Percentiles rank a stretch among this genome's conserved stretches.
These are phyloP conservation scores for Panicum miliaceum DNA, from an alignment of 176 grass and related monocot genomes.

Conservation along the genomic window DNA sequence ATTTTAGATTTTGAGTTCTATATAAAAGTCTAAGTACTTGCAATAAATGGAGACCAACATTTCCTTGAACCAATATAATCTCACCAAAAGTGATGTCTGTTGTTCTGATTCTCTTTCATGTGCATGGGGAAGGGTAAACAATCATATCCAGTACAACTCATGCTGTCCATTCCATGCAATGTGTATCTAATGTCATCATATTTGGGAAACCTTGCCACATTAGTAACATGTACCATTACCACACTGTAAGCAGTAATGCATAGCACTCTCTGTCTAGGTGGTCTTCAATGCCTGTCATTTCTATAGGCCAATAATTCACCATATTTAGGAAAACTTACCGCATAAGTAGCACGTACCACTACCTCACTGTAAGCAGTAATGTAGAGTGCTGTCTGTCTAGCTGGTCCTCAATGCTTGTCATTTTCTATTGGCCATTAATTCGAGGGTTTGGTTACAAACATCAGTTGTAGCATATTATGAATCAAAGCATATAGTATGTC, in stretches of 20 bases:
- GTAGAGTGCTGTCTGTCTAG: background rate
- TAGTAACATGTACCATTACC: background rate
- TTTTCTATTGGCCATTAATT: background rate
- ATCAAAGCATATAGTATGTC: background rate
- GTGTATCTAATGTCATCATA: background rate
- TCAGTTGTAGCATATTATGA: slow-evolving; percentile 3
- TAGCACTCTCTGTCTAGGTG: background rate
- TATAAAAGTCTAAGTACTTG: background rate
- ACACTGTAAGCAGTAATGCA: slow-evolving; percentile 1
- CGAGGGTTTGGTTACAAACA: background rate
- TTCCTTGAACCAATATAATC: background rate
- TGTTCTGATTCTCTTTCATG: background rate
- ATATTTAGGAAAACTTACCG: background rate
- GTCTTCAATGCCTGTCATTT: background rate
- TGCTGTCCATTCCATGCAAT: background rate
- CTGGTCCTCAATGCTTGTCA: background rate
- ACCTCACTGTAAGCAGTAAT: slow-evolving; percentile 7
- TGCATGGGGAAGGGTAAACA: background rate
- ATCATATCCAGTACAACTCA: background rate
- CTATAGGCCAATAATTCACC: background rate
- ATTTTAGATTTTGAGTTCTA: background rate
- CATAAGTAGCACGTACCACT: background rate
- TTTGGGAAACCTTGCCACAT: background rate
- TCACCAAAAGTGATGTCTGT: background rate
- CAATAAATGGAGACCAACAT: background rate